These are phyloP conservation scores for Cyberlindnera xishuangbannaensis DNA, from an alignment of 805 yeast genomes.

Conservation along the genomic window DNA sequence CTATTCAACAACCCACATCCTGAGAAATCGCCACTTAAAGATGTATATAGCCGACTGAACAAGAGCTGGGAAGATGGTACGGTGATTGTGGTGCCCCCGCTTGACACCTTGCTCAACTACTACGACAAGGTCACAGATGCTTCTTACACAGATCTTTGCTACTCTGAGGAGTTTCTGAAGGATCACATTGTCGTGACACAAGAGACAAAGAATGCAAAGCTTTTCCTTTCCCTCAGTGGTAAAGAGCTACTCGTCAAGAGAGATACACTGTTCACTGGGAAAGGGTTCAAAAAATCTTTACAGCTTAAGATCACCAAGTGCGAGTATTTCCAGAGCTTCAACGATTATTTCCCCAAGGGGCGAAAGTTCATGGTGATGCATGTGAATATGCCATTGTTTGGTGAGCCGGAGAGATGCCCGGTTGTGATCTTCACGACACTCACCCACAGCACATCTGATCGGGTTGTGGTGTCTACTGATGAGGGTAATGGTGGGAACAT, in stretches of 20 bases:
- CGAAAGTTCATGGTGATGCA: conserved; percentile 49
- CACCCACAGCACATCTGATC: not conserved
- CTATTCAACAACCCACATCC: conserved; percentile 62
- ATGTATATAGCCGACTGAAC: conserved; percentile 38
- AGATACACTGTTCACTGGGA: conserved; percentile 47
- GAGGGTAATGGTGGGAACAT: no score
- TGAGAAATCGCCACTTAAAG: conserved; percentile 38
- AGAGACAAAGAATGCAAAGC: conserved; percentile 28
- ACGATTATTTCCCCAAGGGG: conserved; percentile 54
- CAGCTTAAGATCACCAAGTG: conserved; percentile 39
- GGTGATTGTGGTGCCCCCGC: conserved; percentile 63
- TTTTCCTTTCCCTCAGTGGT: conserved; percentile 49
- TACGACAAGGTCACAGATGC: conserved; percentile 33
- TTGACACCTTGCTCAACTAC: conserved; percentile 37
- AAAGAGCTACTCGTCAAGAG: conserved; percentile 51
- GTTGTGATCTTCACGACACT: not conserved
- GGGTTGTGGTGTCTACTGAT: no score
- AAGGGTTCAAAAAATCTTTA: conserved; percentile 48
- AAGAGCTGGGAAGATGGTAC: conserved; percentile 33
- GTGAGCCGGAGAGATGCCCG: conserved; percentile 24
- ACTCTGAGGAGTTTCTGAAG: conserved; percentile 52
- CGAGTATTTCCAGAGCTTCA: conserved; percentile 44
- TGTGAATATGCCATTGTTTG: conserved; percentile 52
- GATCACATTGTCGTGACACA: conserved; percentile 51
- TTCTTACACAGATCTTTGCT: conserved; percentile 47